Conservation (phyloP, 1,139 yeast species). For the Hemisphaericaspora xylanilytica region DNA sequence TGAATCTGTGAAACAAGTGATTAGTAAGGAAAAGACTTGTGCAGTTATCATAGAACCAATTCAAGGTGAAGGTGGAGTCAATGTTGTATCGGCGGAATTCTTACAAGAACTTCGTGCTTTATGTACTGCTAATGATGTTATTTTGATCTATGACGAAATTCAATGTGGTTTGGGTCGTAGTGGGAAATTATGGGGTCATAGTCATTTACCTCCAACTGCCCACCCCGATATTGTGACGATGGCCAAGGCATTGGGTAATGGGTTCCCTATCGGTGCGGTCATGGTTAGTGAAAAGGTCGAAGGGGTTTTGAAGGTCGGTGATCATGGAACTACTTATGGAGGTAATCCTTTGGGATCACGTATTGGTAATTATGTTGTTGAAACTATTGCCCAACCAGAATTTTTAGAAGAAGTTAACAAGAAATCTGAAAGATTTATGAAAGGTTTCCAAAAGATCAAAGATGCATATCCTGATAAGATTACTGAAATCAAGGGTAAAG, state of each 20-base stretch:
- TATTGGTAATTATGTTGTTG: slow-evolving; percentile 73
- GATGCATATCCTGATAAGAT: slow-evolving; percentile 54
- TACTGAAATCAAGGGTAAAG: slow-evolving; percentile 77
- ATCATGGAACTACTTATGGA: slow-evolving; percentile 97
- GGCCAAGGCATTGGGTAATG: slow-evolving; percentile 97
- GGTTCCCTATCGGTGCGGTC: slow-evolving; percentile 97
- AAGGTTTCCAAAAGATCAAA: slow-evolving; percentile 51
- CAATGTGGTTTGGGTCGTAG: slow-evolving; percentile 96
- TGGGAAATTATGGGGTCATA: slow-evolving; percentile 93
- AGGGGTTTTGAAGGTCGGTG: slow-evolving; percentile 74
- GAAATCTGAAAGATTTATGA: slow-evolving; percentile 55
- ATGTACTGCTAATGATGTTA: slow-evolving; percentile 68
- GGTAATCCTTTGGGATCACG: slow-evolving; percentile 93
- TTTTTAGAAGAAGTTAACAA: slow-evolving; percentile 59
- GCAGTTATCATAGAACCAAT: slow-evolving; percentile 95
- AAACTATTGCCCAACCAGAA: slow-evolving; percentile 56
- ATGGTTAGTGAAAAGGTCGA: slow-evolving; percentile 81
- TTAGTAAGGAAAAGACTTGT: slow-evolving; percentile 69
- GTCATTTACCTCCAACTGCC: slow-evolving; percentile 65
- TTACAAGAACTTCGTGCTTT: slow-evolving; percentile 62
- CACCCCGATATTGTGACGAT: slow-evolving; percentile 92
- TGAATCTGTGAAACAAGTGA: slow-evolving; percentile 53
- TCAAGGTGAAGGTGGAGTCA: slow-evolving; percentile 97
- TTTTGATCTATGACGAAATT: slow-evolving; percentile 89
- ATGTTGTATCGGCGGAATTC: slow-evolving; percentile 62